These are phyloP conservation scores for Chenopodium quinoa DNA, from an alignment of 148 eudicot species.

Conservation along the genomic window DNA sequence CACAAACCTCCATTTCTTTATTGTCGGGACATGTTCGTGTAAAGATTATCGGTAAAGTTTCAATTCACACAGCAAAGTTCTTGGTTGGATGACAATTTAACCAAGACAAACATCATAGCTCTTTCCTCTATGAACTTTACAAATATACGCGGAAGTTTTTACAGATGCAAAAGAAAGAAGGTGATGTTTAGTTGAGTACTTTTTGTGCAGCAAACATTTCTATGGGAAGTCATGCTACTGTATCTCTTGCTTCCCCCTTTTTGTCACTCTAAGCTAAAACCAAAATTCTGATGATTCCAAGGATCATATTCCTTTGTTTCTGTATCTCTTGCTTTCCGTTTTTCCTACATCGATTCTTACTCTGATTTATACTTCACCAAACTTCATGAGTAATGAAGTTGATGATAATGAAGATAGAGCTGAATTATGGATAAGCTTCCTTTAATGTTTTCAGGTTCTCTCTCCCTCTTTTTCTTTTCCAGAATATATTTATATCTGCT, in stretches of 20 bases:
- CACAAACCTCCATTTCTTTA: slow-evolving; percentile 48
- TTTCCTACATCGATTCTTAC: not conserved
- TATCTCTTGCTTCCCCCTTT: not conserved
- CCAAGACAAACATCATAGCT: not conserved
- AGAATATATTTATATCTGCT: not conserved
- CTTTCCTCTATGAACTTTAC: not conserved
- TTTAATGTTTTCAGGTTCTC: not conserved
- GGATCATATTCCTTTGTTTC: not conserved
- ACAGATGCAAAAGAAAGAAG: not conserved
- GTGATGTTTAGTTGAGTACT: not conserved
- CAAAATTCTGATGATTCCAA: not conserved
- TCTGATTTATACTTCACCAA: not conserved
- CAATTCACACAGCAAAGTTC: not conserved
- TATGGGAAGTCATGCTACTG: not conserved
- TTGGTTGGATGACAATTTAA: not conserved
- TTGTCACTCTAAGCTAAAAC: not conserved
- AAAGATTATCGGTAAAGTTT: slow-evolving; percentile 53
- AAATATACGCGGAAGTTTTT: not conserved
- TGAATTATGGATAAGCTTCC: not conserved
- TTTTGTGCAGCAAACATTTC: not conserved
- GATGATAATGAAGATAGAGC: no score
- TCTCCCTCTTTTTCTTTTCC: not conserved
- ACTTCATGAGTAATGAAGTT: not conserved
- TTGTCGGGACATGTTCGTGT: slow-evolving; percentile 55
- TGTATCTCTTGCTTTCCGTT: not conserved